Evolutionary conservation across 768 basidiomycete genomes (phyloP).

Genomic region (Brasilioporus rufonigricans): DNA sequence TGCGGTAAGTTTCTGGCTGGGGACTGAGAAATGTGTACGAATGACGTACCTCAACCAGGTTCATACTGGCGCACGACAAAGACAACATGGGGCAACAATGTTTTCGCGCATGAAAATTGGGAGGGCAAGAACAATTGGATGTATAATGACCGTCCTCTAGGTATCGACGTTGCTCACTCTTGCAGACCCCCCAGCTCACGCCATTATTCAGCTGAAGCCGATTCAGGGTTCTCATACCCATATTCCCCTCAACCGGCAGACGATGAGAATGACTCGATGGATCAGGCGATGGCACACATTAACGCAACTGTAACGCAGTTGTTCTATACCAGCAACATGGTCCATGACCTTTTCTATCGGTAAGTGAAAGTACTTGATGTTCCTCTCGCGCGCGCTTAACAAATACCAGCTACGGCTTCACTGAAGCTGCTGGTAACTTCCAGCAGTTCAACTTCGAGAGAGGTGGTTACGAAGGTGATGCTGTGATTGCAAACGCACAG

Average conservation of each 20-base stretch:
- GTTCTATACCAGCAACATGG: conserved; percentile 82
- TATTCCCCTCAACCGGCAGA: conserved; percentile 69
- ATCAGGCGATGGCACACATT: conserved; percentile 78
- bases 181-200: neutral
- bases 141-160: conserved; percentile 79
- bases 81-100: conserved; percentile 88
- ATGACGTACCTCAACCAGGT: conserved; percentile 18
- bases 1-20: conserved; percentile 9
- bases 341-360: conserved; percentile 82
- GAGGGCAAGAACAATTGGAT: conserved; percentile 65
- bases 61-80: conserved; percentile 62
- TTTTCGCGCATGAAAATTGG: conserved; percentile 95
- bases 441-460: conserved; percentile 95
- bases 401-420: conserved; percentile 76
- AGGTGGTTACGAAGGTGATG: conserved; percentile 85
- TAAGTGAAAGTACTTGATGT: conserved; percentile 17
- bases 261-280: conserved; percentile 49
- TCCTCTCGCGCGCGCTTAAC: neutral
- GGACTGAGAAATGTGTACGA: neutral
- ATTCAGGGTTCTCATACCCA: conserved; percentile 58
- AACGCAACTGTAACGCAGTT: conserved; percentile 85
- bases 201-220: conserved; percentile 2
- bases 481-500: conserved; percentile 92
- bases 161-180: neutral
- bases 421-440: conserved; percentile 92